Percentiles rank a stretch among this genome's conserved stretches.
Conservation (phyloP, 768 basidiomycete species). For the Lactarius trivialis region DNA sequence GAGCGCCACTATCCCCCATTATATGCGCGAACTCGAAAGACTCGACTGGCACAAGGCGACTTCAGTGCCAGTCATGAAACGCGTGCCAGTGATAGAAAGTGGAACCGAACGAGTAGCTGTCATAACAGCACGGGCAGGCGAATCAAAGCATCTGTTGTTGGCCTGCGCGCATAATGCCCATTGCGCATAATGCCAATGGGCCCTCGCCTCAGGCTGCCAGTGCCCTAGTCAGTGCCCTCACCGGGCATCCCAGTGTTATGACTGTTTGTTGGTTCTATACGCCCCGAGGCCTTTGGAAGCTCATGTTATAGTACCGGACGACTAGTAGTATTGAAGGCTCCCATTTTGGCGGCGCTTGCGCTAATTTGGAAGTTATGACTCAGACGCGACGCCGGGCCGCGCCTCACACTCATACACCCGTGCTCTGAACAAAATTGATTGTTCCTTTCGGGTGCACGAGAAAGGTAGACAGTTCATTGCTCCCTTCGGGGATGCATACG, state of each 20-base stretch:
- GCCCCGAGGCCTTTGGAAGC: background rate
- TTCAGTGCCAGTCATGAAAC: background rate
- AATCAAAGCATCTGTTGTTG: background rate
- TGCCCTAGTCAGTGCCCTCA: no score
- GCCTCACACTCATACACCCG: no score
- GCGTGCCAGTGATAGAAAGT: background rate
- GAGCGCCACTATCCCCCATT: background rate
- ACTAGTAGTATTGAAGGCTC: no score
- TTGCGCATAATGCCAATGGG: no score
- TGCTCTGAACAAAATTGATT: background rate
- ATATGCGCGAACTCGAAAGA: background rate
- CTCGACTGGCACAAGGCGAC: background rate
- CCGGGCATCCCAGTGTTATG: background rate
- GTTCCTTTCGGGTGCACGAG: background rate
- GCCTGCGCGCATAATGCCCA: background rate
- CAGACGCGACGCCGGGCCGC: no score
- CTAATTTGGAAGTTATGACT: no score
- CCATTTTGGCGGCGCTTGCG: no score
- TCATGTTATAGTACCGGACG: background rate
- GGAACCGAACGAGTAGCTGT: background rate
- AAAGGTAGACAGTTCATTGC: background rate
- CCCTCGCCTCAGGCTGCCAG: no score
- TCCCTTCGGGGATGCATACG: slow-evolving; percentile 91
- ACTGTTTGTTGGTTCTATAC: background rate
- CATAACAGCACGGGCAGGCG: background rate